Conservation (phyloP, 2,329 filamentous ascomycete species). For the Gremmenia infestans region DNA sequence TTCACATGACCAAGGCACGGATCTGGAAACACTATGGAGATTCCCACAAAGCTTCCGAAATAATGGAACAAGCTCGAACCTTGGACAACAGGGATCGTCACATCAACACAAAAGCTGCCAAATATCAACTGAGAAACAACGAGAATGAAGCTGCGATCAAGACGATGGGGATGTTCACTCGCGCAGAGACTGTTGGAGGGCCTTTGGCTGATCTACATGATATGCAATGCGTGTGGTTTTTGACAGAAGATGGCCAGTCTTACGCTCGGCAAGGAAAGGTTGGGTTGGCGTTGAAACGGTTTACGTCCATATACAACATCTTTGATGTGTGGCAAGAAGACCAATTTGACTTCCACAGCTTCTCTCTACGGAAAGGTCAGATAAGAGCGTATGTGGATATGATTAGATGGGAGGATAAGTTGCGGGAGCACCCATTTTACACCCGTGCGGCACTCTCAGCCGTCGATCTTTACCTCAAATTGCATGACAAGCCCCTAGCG, state of each 20-base stretch:
- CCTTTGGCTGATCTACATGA: slow-evolving; percentile 88
- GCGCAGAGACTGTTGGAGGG: slow-evolving; percentile 82
- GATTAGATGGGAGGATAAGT: slow-evolving; percentile 89
- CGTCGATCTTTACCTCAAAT: slow-evolving; percentile 70
- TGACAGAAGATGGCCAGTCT: slow-evolving; percentile 91
- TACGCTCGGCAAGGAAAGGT: slow-evolving; percentile 77
- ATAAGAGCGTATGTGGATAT: slow-evolving; percentile 93
- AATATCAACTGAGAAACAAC: slow-evolving; percentile 92
- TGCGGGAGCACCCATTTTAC: slow-evolving; percentile 92
- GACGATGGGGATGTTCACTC: slow-evolving; percentile 90
- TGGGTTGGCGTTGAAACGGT: slow-evolving; percentile 85
- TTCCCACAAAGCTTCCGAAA: slow-evolving; percentile 70
- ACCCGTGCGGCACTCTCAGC: slow-evolving; percentile 77
- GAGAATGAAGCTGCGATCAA: slow-evolving; percentile 80
- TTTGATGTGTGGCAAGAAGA: slow-evolving; percentile 98
- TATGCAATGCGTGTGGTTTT: slow-evolving; percentile 98
- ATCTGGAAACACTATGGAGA: slow-evolving; percentile 91
- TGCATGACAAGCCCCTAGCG: slow-evolving; percentile 68
- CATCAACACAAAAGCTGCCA: slow-evolving; percentile 97
- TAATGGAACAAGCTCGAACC: slow-evolving; percentile 81
- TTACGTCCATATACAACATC: slow-evolving; percentile 82
- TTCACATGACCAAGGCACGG: slow-evolving; percentile 90
- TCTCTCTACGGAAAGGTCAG: slow-evolving; percentile 94
- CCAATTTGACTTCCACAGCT: slow-evolving; percentile 97
- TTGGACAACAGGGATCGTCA: slow-evolving; percentile 90